phyloP scores from a whole-genome alignment of 805 yeast genomes.

The Hanseniaspora clermontiae region DNA sequence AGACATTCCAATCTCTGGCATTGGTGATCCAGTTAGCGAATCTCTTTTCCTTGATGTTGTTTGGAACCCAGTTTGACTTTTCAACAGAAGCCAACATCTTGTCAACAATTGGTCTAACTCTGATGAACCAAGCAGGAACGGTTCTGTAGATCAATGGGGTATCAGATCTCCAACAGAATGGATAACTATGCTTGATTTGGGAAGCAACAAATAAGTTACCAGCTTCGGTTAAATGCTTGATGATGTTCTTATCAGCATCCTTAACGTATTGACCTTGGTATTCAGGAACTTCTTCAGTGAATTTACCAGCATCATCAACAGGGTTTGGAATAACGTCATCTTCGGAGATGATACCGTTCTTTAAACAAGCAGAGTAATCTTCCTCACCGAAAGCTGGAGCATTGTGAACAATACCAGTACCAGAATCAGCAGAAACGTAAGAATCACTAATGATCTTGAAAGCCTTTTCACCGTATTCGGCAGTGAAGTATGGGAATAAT shows the following conservation, averaged over 20 bases:
- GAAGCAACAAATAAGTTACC: conserved; percentile 65
- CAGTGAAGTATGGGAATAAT: conserved; percentile 66
- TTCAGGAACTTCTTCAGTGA: conserved; percentile 61
- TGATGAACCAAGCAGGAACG: conserved; percentile 97
- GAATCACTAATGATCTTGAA: conserved; percentile 72
- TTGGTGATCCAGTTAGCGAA: conserved; percentile 96
- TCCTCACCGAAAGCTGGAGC: conserved; percentile 99
- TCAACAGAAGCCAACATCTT: conserved; percentile 78
- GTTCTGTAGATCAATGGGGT: conserved; percentile 93
- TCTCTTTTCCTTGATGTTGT: conserved; percentile 79
- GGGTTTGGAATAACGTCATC: conserved; percentile 77
- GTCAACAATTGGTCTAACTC: conserved; percentile 77
- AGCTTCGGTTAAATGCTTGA: conserved; percentile 63
- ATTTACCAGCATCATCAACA: conserved; percentile 82
- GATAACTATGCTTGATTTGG: conserved; percentile 90
- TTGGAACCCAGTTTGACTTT: conserved; percentile 90
- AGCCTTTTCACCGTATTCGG: conserved; percentile 60
- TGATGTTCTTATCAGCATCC: conserved; percentile 87
- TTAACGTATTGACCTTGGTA: conserved; percentile 80
- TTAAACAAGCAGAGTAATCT: conserved; percentile 76
- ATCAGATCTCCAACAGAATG: conserved; percentile 99
- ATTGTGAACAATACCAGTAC: conserved; percentile 98
- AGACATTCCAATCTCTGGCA: conserved; percentile 98
- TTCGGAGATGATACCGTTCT: conserved; percentile 60
- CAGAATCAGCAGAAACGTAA: conserved; percentile 84